These are phyloP conservation scores for Cordyceps cicadae DNA, from an alignment of 2,329 filamentous ascomycete species.

Conservation along the genomic window DNA sequence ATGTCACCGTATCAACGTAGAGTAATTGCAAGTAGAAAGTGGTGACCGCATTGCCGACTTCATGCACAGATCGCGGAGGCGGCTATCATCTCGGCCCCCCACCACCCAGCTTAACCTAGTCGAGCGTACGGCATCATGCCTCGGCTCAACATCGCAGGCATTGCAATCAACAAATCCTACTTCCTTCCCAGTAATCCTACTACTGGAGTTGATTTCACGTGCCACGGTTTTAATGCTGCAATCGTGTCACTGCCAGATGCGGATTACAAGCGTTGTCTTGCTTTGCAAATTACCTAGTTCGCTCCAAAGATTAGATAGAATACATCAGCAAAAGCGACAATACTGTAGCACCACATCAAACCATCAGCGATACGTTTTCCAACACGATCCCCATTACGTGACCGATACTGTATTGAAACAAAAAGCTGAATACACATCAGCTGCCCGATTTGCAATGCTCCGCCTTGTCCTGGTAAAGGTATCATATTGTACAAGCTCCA, in stretches of 20 bases:
- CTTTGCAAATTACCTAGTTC: too few species aligned
- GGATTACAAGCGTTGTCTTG: not conserved
- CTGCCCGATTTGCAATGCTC: not conserved
- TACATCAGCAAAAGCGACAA: not conserved
- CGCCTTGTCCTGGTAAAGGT: not conserved
- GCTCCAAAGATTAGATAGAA: not conserved
- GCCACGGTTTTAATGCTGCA: not conserved
- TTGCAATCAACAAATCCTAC: not conserved
- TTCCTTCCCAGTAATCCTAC: not conserved
- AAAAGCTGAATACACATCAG: not conserved
- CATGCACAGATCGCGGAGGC: not conserved
- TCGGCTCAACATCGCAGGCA: slow-evolving; percentile 3
- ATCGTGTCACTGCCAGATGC: not conserved
- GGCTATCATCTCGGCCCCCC: not conserved
- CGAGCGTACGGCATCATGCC: not conserved
- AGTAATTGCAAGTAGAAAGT: too few species aligned
- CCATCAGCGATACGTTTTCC: not conserved
- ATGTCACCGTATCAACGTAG: not conserved
- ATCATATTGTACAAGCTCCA: slow-evolving; percentile 6
- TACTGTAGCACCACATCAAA: not conserved
- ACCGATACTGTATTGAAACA: slow-evolving; percentile 2
- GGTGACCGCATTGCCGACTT: not conserved
- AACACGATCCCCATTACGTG: not conserved
- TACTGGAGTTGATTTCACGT: not conserved
- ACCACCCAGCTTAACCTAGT: not conserved